Base-by-base conservation (phyloP, 306 rosid species). In the Rosa chinensis region DNA sequence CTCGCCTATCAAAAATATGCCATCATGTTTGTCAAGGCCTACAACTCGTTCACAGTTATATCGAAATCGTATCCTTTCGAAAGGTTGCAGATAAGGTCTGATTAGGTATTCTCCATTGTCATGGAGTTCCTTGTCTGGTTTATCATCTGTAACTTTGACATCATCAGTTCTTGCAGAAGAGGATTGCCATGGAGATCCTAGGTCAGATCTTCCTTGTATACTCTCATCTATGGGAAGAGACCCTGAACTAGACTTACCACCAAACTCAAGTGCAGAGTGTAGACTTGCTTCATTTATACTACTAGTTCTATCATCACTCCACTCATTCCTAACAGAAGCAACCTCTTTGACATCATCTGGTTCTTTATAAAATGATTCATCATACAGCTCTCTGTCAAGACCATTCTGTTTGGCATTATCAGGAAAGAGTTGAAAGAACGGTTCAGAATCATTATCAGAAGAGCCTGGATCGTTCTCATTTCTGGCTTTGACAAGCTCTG, bases 1-100 rank as follows among this genome's bases (percentile, higher is more conserved):
- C 81, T 96, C 99, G 70, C 98, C 98, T 10, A 96, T 96, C 84
- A 96, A 75, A 90, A 96, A 96, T 83, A 96, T 89, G 70, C 99
- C 99, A 87, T 96, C 99, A 82, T 96, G 98, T 80, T 96, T 96
- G 90, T 96, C 99, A 25, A 96, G 99, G 78, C 98, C 96, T 32
- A 93, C 84, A 83, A 96, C 98, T 76, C 99, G 89, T 84, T 96
- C 99, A 82, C 99, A 96, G 78, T 96, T 96, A 80, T 96, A 96
- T 77, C 92, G 89, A 81, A 87, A 90, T 79, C 93, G 88, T 72
- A 96, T 96, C 85, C 85, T 96, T 86, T 96, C 99, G 66, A 76
- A 72, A 72, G 93, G 98, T 68, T 96, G 98, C 84, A 96, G 84
- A 86, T 93, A 93, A 75, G 99, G 99, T 79, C 99, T 86, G 88